Percentiles rank a stretch among this genome's conserved stretches.
These are phyloP conservation scores for Halophytophthora batemanensis DNA, from an alignment of 352 stramenopile genomes.

Conservation along the genomic window DNA sequence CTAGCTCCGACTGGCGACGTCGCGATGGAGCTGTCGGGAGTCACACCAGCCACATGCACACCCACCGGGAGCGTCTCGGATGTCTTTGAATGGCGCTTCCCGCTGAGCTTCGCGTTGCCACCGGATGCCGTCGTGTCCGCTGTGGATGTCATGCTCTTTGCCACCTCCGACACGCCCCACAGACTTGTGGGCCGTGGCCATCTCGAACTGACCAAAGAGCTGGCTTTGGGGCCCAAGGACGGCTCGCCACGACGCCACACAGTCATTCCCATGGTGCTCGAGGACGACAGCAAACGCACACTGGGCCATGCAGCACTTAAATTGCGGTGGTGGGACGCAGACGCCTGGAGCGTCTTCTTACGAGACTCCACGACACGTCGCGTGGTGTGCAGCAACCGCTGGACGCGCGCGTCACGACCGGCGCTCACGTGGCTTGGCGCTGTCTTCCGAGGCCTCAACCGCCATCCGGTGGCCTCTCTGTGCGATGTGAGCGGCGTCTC, in stretches of 20 bases:
- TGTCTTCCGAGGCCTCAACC: slow-evolving; percentile 63
- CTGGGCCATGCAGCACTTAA: slow-evolving; percentile 26
- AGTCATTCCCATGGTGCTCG: slow-evolving; percentile 20
- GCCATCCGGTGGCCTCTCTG: slow-evolving; percentile 68
- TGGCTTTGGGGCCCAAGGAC: slow-evolving; percentile 6
- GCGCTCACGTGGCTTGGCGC: slow-evolving; percentile 60
- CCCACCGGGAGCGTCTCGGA: slow-evolving; percentile 5
- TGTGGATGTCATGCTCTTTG: slow-evolving; percentile 27
- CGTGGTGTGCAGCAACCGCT: slow-evolving; percentile 70
- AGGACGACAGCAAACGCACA: slow-evolving; percentile 1
- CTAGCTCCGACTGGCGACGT: background rate
- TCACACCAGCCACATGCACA: slow-evolving; percentile 22
- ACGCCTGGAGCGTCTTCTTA: slow-evolving; percentile 41
- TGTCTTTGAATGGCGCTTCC: slow-evolving; percentile 35
- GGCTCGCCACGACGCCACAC: slow-evolving; percentile 19
- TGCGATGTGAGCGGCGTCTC: slow-evolving; percentile 70
- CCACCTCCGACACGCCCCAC: slow-evolving; percentile 11
- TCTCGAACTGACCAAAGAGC: slow-evolving; percentile 13
- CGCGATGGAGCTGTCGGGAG: slow-evolving; percentile 1
- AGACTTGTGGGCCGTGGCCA: slow-evolving; percentile 18
- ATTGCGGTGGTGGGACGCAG: slow-evolving; percentile 49
- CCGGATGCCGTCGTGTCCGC: slow-evolving; percentile 1
- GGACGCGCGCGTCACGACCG: slow-evolving; percentile 24
- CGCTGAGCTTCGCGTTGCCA: slow-evolving; percentile 18
- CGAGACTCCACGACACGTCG: slow-evolving; percentile 28